Conservation (phyloP, 2,329 filamentous ascomycete genomes). For the Sclerotinia minor region DNA sequence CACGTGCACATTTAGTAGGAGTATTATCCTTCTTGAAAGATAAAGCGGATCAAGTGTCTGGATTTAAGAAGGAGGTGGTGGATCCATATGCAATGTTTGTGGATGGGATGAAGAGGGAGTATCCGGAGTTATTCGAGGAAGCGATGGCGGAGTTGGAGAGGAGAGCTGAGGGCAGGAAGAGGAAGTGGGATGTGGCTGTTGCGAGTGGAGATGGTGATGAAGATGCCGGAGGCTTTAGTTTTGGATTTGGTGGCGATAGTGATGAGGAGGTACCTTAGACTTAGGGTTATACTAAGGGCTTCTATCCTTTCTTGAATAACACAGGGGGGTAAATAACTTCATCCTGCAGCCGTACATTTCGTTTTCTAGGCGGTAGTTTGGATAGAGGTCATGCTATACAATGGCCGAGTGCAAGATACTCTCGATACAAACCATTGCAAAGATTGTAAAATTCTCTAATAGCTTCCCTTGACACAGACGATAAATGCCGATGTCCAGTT, state of each 20-base stretch:
- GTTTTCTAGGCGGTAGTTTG: neutral
- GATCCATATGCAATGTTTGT: conserved; percentile 77
- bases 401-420: neutral
- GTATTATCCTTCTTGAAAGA: conserved; percentile 80
- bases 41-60: conserved; percentile 82
- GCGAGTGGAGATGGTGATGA: conserved; percentile 47
- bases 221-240: conserved; percentile 56
- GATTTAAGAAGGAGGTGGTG: conserved; percentile 70
- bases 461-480: neutral
- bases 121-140: conserved; percentile 67
- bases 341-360: neutral
- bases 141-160: conserved; percentile 65
- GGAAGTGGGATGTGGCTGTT: conserved; percentile 83
- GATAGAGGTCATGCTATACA: neutral
- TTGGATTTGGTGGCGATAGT: conserved; percentile 61
- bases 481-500: neutral
- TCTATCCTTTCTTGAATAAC: too few relatives aligned
- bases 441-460: neutral
- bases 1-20: conserved; percentile 66
- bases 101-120: conserved; percentile 59
- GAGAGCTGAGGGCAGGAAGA: conserved; percentile 65
- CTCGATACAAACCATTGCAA: neutral
- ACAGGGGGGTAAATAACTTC: neutral
- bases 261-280: conserved; percentile 47
- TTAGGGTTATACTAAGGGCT: neutral